phyloP scores from a whole-genome alignment of 768 basidiomycete genomes.

The Tubosaeta sp. region DNA sequence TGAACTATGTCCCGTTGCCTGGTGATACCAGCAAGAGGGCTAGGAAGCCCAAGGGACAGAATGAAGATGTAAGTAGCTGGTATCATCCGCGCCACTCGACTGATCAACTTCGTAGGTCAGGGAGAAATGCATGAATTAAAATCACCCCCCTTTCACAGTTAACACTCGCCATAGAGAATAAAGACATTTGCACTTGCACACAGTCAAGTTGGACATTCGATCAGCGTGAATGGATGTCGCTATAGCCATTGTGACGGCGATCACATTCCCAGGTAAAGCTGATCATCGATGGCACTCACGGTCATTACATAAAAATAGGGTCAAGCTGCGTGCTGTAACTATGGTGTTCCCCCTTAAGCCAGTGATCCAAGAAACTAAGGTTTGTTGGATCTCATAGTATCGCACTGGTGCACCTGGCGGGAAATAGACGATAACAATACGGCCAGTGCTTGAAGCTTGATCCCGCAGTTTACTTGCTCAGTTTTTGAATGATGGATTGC shows the following conservation, averaged over 20 bases:
- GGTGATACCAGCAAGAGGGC: not conserved
- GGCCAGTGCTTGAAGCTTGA: not conserved
- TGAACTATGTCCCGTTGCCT: slow-evolving; percentile 36
- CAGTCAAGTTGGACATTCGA: not conserved
- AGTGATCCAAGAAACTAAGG: not conserved
- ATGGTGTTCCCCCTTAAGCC: not conserved
- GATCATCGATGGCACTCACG: not conserved
- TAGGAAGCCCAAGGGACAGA: slow-evolving; percentile 3
- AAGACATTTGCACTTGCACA: not conserved
- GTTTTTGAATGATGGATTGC: not conserved
- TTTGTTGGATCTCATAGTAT: not conserved
- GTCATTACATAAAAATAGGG: not conserved
- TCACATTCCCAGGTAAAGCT: not conserved
- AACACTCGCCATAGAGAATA: not conserved
- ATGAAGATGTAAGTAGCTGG: not conserved
- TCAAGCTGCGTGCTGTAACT: not conserved
- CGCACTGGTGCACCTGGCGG: not conserved
- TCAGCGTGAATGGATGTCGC: not conserved
- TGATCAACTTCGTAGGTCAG: not conserved
- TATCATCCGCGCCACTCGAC: not conserved
- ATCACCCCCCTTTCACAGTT: not conserved
- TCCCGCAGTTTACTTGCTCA: not conserved
- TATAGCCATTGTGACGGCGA: not conserved
- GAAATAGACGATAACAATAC: not conserved
- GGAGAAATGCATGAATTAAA: not conserved